Conservation (phyloP, 1,284 basidiomycete genomes). For the Sparassis latifolia region DNA sequence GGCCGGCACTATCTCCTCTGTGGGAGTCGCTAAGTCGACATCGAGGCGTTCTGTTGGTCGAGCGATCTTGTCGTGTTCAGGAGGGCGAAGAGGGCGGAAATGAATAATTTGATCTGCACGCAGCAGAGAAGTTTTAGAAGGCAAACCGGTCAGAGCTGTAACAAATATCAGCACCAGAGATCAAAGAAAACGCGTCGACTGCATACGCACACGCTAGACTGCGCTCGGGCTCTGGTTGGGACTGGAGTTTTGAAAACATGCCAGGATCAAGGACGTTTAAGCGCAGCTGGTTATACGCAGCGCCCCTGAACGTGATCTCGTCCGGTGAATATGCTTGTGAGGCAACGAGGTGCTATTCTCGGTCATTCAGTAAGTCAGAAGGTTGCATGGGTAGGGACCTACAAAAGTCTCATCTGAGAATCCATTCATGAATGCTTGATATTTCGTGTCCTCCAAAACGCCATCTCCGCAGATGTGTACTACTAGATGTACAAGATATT, state of each 20-base stretch:
- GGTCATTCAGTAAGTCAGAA: neutral
- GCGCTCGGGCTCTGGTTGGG: constrained; percentile 31
- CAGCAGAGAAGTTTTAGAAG: constrained; percentile 38
- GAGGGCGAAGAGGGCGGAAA: constrained; percentile 43
- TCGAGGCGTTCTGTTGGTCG: constrained; percentile 44
- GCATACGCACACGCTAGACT: constrained; percentile 34
- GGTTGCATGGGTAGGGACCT: constrained; percentile 5
- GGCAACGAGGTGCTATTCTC: constrained; percentile 58
- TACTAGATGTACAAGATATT: constrained; percentile 48
- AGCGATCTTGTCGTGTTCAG: constrained; percentile 24
- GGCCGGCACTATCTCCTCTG: constrained; percentile 31
- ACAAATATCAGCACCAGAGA: neutral
- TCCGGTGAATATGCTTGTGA: constrained; percentile 57
- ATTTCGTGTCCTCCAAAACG: constrained; percentile 65
- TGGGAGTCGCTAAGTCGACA: constrained; percentile 27
- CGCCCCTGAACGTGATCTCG: constrained; percentile 69
- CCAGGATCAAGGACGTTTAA: constrained; percentile 66
- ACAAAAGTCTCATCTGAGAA: constrained; percentile 25
- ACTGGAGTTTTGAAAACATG: constrained; percentile 72
- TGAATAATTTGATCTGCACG: constrained; percentile 30
- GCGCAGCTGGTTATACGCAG: constrained; percentile 66
- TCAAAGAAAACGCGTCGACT: neutral
- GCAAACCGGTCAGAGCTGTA: constrained; percentile 43
- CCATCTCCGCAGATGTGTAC: constrained; percentile 63
- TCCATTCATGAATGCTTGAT: constrained; percentile 64